These are phyloP conservation scores for Nidularia pulvinata DNA, from an alignment of 768 basidiomycete genomes.

Conservation along the genomic window DNA sequence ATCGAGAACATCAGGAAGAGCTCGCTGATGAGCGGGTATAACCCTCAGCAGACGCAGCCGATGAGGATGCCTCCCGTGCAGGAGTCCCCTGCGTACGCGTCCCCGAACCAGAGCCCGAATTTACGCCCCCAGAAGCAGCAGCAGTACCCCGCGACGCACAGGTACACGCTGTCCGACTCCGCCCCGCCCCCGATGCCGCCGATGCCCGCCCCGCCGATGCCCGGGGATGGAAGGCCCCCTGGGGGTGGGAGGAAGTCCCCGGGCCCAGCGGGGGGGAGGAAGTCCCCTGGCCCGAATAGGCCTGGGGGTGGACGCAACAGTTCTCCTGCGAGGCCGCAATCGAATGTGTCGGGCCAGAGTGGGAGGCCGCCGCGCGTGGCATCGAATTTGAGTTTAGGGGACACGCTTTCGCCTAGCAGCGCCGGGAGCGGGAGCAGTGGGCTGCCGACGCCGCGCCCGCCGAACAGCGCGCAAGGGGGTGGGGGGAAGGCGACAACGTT, in stretches of 20 bases:
- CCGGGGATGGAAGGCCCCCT: background rate
- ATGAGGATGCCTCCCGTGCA: background rate
- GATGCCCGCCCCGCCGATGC: background rate
- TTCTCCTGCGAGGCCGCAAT: too few relatives aligned
- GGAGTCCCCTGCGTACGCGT: background rate
- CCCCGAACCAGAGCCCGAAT: background rate
- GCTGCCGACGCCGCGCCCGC: conserved; percentile 4
- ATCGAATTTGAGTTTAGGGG: too few relatives aligned
- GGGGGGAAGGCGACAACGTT: conserved; percentile 59
- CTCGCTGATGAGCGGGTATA: conserved; percentile 25
- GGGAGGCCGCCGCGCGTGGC: too few relatives aligned
- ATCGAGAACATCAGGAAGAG: conserved; percentile 51
- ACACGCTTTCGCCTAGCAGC: background rate
- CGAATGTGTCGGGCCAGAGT: too few relatives aligned
- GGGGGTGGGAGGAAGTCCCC: conserved; percentile 1
- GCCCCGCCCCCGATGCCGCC: conserved; percentile 15
- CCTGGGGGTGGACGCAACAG: background rate
- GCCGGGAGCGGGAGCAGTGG: conserved; percentile 4
- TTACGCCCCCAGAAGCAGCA: conserved; percentile 11
- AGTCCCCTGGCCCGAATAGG: conserved; percentile 6
- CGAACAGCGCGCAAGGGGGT: conserved; percentile 25
- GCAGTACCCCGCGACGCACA: conserved; percentile 33
- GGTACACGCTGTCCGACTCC: conserved; percentile 46
- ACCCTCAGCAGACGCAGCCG: background rate
- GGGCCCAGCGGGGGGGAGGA: conserved; percentile 4